Conservation (phyloP, 352 stramenopile genomes). For the Phytophthora sojae region DNA sequence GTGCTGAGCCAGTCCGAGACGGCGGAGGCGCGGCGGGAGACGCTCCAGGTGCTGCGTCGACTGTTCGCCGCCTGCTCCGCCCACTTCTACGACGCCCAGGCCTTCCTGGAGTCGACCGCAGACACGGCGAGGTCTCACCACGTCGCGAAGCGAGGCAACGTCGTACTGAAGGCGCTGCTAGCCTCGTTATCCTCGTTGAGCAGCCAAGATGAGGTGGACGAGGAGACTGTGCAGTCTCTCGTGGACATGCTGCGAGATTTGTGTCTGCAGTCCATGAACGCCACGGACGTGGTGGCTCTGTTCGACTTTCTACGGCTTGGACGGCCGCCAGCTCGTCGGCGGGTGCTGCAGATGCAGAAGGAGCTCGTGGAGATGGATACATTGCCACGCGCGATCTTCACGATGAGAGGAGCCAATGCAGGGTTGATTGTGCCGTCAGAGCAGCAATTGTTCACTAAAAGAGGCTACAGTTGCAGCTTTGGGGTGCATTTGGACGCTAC, state of each 20-base stretch:
- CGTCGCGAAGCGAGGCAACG: slow-evolving; percentile 39
- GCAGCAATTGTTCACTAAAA: slow-evolving; percentile 73
- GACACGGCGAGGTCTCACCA: not conserved
- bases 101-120: slow-evolving; percentile 36
- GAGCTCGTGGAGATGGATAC: slow-evolving; percentile 61
- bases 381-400: slow-evolving; percentile 73
- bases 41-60: slow-evolving; percentile 48
- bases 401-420: slow-evolving; percentile 66
- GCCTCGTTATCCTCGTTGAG: slow-evolving; percentile 47
- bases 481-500: slow-evolving; percentile 57
- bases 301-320: slow-evolving; percentile 80
- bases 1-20: slow-evolving; percentile 47
- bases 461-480: slow-evolving; percentile 79
- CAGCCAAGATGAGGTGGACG: slow-evolving; percentile 33
- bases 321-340: slow-evolving; percentile 44
- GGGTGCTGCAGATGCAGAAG: slow-evolving; percentile 71
- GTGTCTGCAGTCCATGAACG: slow-evolving; percentile 67
- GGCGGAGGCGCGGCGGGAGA: slow-evolving; percentile 33
- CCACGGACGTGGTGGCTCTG: slow-evolving; percentile 65
- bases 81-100: slow-evolving; percentile 48
- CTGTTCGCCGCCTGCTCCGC: slow-evolving; percentile 48
- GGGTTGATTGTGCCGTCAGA: slow-evolving; percentile 71
- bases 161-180: slow-evolving; percentile 64
- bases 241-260: slow-evolving; percentile 57
- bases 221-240: slow-evolving; percentile 43